These are phyloP conservation scores for Colletotrichum magnum DNA, from an alignment of 2,329 filamentous ascomycete species.

Conservation along the genomic window DNA sequence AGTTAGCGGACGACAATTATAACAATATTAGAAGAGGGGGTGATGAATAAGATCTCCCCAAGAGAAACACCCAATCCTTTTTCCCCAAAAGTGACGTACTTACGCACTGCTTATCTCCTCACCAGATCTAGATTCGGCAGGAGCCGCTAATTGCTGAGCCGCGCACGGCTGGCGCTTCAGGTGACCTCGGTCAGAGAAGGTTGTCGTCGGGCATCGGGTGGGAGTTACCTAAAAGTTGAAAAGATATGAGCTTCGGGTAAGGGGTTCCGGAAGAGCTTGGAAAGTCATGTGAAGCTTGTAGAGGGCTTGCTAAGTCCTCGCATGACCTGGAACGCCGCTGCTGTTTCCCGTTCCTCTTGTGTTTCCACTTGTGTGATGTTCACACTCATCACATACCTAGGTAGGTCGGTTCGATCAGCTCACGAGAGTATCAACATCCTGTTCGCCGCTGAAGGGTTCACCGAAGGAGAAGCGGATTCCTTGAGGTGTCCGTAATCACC, in stretches of 20 bases:
- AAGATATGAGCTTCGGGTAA: constrained; percentile 1
- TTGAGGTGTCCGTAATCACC: too few relatives aligned
- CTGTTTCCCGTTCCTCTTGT: too few relatives aligned
- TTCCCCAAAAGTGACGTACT: neutral
- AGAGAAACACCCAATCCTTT: neutral
- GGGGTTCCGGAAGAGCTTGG: constrained; percentile 4
- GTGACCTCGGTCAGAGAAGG: constrained; percentile 10
- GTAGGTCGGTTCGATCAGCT: neutral
- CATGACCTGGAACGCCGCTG: neutral
- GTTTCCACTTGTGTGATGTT: too few relatives aligned
- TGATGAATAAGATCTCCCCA: too few relatives aligned
- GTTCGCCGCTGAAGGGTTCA: too few relatives aligned
- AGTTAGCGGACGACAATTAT: too few relatives aligned
- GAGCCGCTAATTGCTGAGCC: neutral
- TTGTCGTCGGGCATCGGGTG: neutral
- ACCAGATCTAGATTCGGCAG: neutral
- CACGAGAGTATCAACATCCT: neutral
- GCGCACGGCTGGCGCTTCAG: neutral
- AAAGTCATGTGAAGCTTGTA: constrained; percentile 6
- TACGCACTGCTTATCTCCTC: neutral
- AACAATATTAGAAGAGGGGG: too few relatives aligned
- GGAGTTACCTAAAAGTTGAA: neutral
- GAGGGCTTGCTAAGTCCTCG: neutral
- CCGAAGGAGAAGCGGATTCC: too few relatives aligned
- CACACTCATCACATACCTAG: neutral